Conservation (phyloP, 2,329 filamentous ascomycete species). For the Calonectria ilicicola region DNA sequence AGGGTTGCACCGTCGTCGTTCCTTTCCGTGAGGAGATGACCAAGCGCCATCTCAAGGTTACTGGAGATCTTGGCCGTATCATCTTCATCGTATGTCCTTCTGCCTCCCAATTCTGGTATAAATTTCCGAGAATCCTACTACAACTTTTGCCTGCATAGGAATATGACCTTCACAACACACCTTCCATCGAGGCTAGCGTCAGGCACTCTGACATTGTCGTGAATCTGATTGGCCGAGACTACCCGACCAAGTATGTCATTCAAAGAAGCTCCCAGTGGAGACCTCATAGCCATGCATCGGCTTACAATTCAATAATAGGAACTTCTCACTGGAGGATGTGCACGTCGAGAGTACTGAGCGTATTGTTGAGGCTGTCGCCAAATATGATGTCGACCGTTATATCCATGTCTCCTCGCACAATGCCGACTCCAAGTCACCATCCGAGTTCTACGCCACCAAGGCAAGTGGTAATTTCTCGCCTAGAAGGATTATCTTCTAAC, state of each 20-base stretch:
- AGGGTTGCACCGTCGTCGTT: conserved; percentile 93
- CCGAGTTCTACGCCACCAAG: conserved; percentile 94
- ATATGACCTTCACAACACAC: conserved; percentile 93
- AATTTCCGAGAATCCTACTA: conserved; percentile 16
- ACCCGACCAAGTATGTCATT: conserved; percentile 85
- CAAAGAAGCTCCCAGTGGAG: not conserved
- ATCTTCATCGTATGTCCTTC: conserved; percentile 77
- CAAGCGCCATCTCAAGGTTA: conserved; percentile 95
- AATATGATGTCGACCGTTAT: conserved; percentile 97
- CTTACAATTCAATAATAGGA: conserved; percentile 66
- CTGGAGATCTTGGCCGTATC: conserved; percentile 93
- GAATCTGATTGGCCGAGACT: conserved; percentile 94
- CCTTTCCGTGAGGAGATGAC: conserved; percentile 98
- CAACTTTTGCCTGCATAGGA: conserved; percentile 67
- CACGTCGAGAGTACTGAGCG: conserved; percentile 93
- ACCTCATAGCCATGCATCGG: not conserved
- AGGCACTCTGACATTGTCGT: conserved; percentile 98
- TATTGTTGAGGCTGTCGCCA: conserved; percentile 93
- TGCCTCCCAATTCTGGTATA: not conserved
- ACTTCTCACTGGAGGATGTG: conserved; percentile 93
- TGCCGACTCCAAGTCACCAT: conserved; percentile 81
- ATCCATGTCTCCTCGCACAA: conserved; percentile 98
- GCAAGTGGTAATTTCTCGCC: conserved; percentile 52
- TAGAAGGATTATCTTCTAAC: conserved; percentile 29
- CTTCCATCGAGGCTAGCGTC: conserved; percentile 96